A percentile compares a stretch with the other conserved stretches of the same genome.
Evolutionary conservation across 176 grass and related monocot genomes (phyloP).

Genomic region (Elaeis guineensis): DNA sequence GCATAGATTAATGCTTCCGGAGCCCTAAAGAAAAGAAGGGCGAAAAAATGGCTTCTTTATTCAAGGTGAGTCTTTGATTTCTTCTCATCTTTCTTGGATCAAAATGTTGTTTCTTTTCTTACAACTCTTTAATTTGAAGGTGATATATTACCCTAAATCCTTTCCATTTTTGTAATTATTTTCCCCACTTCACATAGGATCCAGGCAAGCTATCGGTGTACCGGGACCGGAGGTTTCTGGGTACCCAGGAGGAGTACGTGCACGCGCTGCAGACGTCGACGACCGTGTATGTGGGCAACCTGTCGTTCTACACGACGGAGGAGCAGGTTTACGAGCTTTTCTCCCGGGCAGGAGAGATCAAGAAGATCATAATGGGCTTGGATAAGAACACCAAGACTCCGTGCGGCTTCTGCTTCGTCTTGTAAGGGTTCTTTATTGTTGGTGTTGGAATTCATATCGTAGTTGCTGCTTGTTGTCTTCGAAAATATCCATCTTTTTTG

Average conservation of each 20-base stretch:
- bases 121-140: too few species aligned
- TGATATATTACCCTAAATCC: too few species aligned
- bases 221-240: conserved; percentile 76
- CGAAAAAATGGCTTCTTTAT: conserved; percentile 12
- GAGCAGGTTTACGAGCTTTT: conserved; percentile 96
- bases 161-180: not conserved
- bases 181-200: conserved; percentile 29
- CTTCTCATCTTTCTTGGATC: not conserved
- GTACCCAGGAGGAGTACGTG: conserved; percentile 92
- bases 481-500: too few species aligned
- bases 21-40: too few species aligned
- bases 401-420: conserved; percentile 89
- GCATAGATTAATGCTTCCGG: too few species aligned
- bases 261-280: conserved; percentile 53
- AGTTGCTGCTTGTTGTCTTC: too few species aligned
- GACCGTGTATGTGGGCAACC: conserved; percentile 88
- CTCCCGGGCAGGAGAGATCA: conserved; percentile 86
- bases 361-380: conserved; percentile 98
- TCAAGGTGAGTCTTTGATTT: conserved; percentile 2
- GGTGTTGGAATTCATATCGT: too few species aligned
- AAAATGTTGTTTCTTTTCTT: too few species aligned
- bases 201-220: conserved; percentile 80
- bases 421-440: conserved; percentile 24
- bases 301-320: conserved; percentile 99
- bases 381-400: conserved; percentile 94